Percentiles rank a stretch among this genome's conserved stretches.
Evolutionary conservation across 306 rosid genomes (phyloP).

Genomic region (Quercus variabilis): DNA sequence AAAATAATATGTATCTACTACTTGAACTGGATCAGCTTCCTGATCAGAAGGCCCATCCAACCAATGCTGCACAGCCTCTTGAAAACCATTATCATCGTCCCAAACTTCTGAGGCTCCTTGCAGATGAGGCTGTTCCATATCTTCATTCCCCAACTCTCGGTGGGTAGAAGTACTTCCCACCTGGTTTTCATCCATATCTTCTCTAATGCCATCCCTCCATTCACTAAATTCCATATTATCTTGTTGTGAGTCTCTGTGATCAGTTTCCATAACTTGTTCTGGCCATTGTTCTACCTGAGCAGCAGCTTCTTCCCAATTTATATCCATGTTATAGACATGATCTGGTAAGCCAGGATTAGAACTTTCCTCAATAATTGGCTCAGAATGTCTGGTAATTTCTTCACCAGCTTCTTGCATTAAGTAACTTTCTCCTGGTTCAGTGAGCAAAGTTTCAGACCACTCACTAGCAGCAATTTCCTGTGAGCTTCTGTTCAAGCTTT

Average conservation of each 20-base stretch:
- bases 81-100: constrained; percentile 76
- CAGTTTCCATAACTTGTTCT: constrained; percentile 49
- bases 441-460: constrained; percentile 35
- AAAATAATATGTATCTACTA: constrained; percentile 61
- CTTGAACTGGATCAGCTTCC: constrained; percentile 52
- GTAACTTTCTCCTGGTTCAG: constrained; percentile 33
- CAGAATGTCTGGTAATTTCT: constrained; percentile 37
- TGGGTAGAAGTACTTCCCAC: constrained; percentile 41
- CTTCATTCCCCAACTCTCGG: constrained; percentile 49
- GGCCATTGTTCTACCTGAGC: constrained; percentile 43
- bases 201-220: constrained; percentile 41
- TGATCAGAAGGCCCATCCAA: constrained; percentile 69
- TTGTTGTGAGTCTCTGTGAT: constrained; percentile 47
- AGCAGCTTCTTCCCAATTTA: constrained; percentile 40
- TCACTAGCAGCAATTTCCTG: constrained; percentile 27
- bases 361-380: constrained; percentile 33
- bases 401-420: constrained; percentile 34
- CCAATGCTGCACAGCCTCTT: constrained; percentile 88
- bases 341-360: constrained; percentile 29
- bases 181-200: constrained; percentile 45
- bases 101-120: constrained; percentile 62
- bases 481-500: constrained; percentile 30
- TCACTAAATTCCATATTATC: constrained; percentile 32
- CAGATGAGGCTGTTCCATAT: constrained; percentile 50
- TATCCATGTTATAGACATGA: constrained; percentile 24